Evolutionary conservation across 768 basidiomycete species (phyloP).

Genomic region (Terana coerulea): DNA sequence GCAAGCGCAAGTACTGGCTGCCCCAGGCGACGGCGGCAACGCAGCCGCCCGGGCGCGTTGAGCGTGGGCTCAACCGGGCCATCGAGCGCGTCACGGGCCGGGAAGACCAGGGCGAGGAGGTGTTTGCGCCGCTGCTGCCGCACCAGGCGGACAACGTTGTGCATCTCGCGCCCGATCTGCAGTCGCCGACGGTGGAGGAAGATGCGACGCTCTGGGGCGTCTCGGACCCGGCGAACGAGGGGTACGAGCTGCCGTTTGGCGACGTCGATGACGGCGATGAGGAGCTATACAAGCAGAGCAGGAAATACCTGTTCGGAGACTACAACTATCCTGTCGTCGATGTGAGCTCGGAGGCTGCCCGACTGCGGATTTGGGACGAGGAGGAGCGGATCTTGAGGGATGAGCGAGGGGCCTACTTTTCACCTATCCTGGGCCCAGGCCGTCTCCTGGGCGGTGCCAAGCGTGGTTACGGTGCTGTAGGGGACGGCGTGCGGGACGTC

Average conservation of each 20-base stretch:
- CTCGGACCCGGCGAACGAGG: constrained; percentile 32
- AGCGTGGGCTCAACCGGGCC: constrained; percentile 39
- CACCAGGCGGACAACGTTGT: constrained; percentile 61
- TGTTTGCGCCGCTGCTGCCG: constrained; percentile 71
- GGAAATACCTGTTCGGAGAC: constrained; percentile 82
- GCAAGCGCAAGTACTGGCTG: constrained; percentile 93
- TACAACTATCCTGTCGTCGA: constrained; percentile 90
- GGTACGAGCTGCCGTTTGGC: constrained; percentile 64
- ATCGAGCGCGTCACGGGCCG: constrained; percentile 38
- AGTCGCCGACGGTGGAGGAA: constrained; percentile 25
- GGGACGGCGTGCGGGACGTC: constrained; percentile 8
- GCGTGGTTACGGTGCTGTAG: constrained; percentile 58
- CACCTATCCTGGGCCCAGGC: constrained; percentile 49
- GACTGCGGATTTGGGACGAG: constrained; percentile 69
- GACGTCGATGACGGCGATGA: constrained; percentile 72
- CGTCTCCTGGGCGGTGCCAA: constrained; percentile 18
- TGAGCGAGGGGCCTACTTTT: constrained; percentile 70
- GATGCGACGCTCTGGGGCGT: constrained; percentile 16
- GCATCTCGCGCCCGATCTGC: constrained; percentile 58
- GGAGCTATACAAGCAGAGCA: constrained; percentile 68
- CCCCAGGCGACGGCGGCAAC: constrained; percentile 54
- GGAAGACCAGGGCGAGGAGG: constrained; percentile 45
- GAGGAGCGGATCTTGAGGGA: constrained; percentile 81
- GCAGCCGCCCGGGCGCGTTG: constrained; percentile 35
- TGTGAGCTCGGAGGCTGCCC: constrained; percentile 73